Base-by-base conservation (phyloP, 1,284 basidiomycete genomes). In the Bjerkandera adusta region DNA sequence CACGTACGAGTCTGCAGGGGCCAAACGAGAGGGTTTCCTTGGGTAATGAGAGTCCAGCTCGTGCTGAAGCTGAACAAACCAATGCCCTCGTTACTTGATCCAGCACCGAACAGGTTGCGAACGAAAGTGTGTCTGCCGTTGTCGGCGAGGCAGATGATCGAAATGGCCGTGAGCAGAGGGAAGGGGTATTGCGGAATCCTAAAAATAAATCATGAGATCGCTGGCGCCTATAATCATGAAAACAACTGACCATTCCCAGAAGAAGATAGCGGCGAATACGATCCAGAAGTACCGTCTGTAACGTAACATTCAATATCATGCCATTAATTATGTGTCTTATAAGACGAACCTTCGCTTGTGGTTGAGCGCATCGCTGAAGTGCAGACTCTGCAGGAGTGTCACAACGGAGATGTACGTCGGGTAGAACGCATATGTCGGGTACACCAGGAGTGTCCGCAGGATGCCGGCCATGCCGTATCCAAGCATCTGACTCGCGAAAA, bases 401-500 rank as follows among this genome's bases (percentile, higher is more conserved):
- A 80, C 70, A 0, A 81, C 63, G 0, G 80, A 77, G 33, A 83
- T 68, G 33, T 79, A 63, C 1, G 56, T 62, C 0, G 80, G 81
- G 49, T 79, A 83, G 40, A 83, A 67, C 59, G 81, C 81, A 55
- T 82, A 81, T 3, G 85, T 85, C 0, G 84, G 85, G 60, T 83
- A 82, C 1, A 86, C 69, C 8, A 85, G 66, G 29, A 76, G 69
- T 58, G 73, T 65, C 56, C 79, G 69, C 43, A 83, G 67, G 34
- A 83, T 53, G n/a, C 84, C 85, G 21, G 81, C 79, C 15, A 86
- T 73, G 8, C 77, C 75, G 49, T 81, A 78, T 3, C 80, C 81
- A 33, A 83, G 65, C 50, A 84, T 70, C 58, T 87, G 85, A 43
- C 79, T 81, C 0, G 76, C 69, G 58, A 79, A 79, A 50, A 81